Percentiles rank a stretch among this genome's conserved stretches.
phyloP scores from a whole-genome alignment of 495 filamentous ascomycete genomes.

The Lentithecium fluviatile region DNA sequence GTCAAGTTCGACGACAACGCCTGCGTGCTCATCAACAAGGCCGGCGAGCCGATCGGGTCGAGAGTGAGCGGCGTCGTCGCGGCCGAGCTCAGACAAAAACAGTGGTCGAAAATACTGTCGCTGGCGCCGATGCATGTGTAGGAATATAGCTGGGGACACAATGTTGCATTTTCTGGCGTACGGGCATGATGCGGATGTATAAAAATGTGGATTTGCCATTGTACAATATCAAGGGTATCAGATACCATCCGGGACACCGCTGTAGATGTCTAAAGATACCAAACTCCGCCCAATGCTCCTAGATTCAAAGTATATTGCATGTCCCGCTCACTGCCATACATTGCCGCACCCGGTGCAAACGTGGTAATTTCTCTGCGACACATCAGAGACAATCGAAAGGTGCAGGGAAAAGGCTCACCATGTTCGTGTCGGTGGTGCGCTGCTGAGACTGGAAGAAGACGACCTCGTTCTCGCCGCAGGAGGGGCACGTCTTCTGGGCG shows the following conservation, averaged over 20 bases:
- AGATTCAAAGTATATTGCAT: not conserved
- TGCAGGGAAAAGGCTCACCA: slow-evolving; percentile 63
- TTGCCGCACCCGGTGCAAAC: slow-evolving; percentile 91
- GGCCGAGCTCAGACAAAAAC: slow-evolving; percentile 77
- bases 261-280: slow-evolving; percentile 14
- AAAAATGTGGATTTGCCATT: not conserved
- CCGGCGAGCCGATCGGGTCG: slow-evolving; percentile 90
- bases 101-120: slow-evolving; percentile 97
- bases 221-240: slow-evolving; percentile 29
- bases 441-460: slow-evolving; percentile 99
- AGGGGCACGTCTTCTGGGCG: slow-evolving; percentile 75
- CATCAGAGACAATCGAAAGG: slow-evolving; percentile 5
- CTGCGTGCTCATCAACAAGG: slow-evolving; percentile 95
- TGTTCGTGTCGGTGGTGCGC: slow-evolving; percentile 92
- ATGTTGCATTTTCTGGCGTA: slow-evolving; percentile 2
- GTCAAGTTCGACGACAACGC: slow-evolving; percentile 97
- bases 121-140: slow-evolving; percentile 79
- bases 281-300: slow-evolving; percentile 23
- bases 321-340: slow-evolving; percentile 61
- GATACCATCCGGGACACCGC: slow-evolving; percentile 26
- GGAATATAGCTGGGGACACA: slow-evolving; percentile 38
- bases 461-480: slow-evolving; percentile 78
- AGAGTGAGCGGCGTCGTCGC: slow-evolving; percentile 89
- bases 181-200: not conserved
- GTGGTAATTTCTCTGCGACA: slow-evolving; percentile 80